Base-by-base conservation (phyloP, 345 rosid genomes). In the Salix exigua region DNA sequence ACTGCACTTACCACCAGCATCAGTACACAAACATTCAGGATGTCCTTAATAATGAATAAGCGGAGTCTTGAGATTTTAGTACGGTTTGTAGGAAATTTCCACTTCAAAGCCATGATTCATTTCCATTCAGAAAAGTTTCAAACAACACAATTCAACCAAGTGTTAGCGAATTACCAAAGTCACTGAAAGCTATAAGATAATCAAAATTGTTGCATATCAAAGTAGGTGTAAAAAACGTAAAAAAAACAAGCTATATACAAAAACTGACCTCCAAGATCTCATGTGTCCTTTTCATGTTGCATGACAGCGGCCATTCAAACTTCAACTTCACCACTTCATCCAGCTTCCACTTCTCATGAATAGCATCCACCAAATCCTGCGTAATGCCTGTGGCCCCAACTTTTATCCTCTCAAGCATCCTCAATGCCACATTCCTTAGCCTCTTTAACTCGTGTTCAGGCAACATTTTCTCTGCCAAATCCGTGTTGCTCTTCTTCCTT, bases 251-350 rank as follows among this genome's bases (percentile, higher is more conserved):
- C 30, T 55, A 44, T 19, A 71, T 21, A 35, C 25, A 70, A 78
- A 73, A 70, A 74, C 95, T 80, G 65, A 94, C 98, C 97, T 95
- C 97, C 81, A 95, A 76, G 48, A 78, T 79, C 78, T 90, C 88
- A 38, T 92, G 97, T 66, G 94, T 85, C 81, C 92, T 89, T 87
- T 83, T 95, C 99, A 95, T 95, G 79, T 92, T 86, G 67, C 83
- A 87, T 7, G 97, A 84, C 77, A 73, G 88, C 44, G 97, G 91
- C 80, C 82, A 90, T 71, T 83, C 84, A 77, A 92, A 91, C 86
- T 90, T 95, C 82, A 92, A 82, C 85, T 92, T 95, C 72, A 92
- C 93, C 70, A 95, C 91, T 83, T 91, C 97, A 86, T 91, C 92
- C 79, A 81, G 74, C 81, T 81, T 89, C 99, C 97, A 92, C 69